Evolutionary conservation across 805 yeast genomes (phyloP), one percentile per base, ranked within the genome.

Genomic region (Nakazawaea anatomiae): DNA sequence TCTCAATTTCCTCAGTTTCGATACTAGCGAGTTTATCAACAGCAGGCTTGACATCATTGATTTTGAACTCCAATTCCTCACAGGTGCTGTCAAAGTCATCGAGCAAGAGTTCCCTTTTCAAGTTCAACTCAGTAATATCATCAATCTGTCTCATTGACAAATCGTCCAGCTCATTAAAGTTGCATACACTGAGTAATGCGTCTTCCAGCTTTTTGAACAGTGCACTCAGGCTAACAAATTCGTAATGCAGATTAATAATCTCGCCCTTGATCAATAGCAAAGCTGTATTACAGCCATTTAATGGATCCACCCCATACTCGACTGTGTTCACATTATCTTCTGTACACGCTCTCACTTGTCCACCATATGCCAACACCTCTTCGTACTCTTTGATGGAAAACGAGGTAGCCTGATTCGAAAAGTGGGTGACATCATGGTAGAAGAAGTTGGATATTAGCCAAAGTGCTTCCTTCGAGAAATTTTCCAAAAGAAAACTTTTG

Each of bases 231-330:
- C 57, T 57, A 39, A 61, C 64, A 42, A 71, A 50, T 29, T 62
- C 60, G 50, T 62, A 66, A 42, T 66, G 60, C 34, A 58, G 57
- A 53, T 71, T 71, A 52, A 69, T 64, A 11, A 73, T 65, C 38
- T 73, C 76, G 4, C 76, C 78, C 12, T 72, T 54, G 1, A 73
- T 52, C n/a, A 73, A 47, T 43, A 61, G 68, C 7, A 74, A 52
- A 10, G 71, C 68, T 39, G 72, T 72, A 10, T 68, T 61, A 50
- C 73, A 63, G 3, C 78, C 78, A 52, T 71, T 75, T 52, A 69
- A 68, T 18, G 79, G 78, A 53, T 75, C 78, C 5, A 73, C 50
- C 0, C 76, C 77, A 56, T 72, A 71, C 29, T 58, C 58, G 40
- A 55, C 60, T 12, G 28, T 39, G 1, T 27, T 5, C 3, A 6